Conservation (phyloP, 306 rosid genomes). For the Rosa multiflora region DNA sequence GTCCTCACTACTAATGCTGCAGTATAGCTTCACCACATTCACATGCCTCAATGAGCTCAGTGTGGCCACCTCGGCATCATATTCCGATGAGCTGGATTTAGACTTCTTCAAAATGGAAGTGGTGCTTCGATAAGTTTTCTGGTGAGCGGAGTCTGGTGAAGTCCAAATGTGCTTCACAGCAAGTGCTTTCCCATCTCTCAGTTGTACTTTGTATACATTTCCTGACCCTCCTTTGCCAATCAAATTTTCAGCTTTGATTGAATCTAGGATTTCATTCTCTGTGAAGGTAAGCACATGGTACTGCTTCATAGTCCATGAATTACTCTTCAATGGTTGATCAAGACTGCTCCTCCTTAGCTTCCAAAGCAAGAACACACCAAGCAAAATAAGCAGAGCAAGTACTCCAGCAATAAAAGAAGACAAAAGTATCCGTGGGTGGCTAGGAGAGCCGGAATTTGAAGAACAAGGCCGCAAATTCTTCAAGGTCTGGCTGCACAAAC, state of each 20-base stretch:
- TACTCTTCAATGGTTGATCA: conserved; percentile 38
- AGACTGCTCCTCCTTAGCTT: conserved; percentile 45
- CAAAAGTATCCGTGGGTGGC: conserved; percentile 29
- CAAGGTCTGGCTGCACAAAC: conserved; percentile 61
- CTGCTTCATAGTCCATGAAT: conserved; percentile 71
- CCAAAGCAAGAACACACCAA: conserved; percentile 36
- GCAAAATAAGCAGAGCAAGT: conserved; percentile 39
- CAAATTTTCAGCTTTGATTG: conserved; percentile 57
- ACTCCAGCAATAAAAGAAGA: conserved; percentile 48
- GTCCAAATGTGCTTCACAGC: conserved; percentile 89
- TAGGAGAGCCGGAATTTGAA: conserved; percentile 28
- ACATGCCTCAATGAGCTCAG: conserved; percentile 85
- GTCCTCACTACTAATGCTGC: conserved; percentile 90
- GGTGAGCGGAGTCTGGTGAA: conserved; percentile 36
- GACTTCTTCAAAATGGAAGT: conserved; percentile 52
- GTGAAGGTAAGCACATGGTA: conserved; percentile 63
- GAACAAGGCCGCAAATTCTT: conserved; percentile 47
- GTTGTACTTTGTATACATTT: conserved; percentile 64
- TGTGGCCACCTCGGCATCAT: conserved; percentile 80
- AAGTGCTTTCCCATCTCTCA: conserved; percentile 52
- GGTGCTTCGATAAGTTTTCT: conserved; percentile 43
- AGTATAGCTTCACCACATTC: conserved; percentile 85
- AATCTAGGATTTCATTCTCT: conserved; percentile 61
- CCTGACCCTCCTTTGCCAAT: conserved; percentile 96
- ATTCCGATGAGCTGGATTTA: conserved; percentile 45